Percentiles rank a stretch among this genome's conserved stretches.
phyloP scores from a whole-genome alignment of 768 basidiomycete species.

The Leccinum fibrillosum region DNA sequence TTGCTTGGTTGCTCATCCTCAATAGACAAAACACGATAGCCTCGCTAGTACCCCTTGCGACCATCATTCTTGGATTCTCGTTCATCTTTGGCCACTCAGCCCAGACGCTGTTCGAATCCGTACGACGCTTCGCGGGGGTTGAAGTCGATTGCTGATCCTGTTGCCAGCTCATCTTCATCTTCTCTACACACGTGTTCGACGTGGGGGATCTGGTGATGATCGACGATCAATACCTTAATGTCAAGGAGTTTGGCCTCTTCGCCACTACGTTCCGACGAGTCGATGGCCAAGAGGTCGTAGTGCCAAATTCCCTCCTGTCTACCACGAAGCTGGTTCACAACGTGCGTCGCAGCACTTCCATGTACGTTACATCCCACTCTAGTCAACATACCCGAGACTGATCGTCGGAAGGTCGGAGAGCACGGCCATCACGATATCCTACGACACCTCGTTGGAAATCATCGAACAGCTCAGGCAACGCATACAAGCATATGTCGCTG shows the following conservation, averaged over 20 bases:
- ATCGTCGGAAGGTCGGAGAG: slow-evolving; percentile 54
- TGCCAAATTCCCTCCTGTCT: slow-evolving; percentile 71
- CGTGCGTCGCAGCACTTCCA: slow-evolving; percentile 68
- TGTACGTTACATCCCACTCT: slow-evolving; percentile 40
- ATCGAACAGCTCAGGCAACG: slow-evolving; percentile 64
- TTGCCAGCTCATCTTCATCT: slow-evolving; percentile 73
- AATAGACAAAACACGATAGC: slow-evolving; percentile 60
- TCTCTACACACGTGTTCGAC: slow-evolving; percentile 83
- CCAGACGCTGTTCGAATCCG: slow-evolving; percentile 74
- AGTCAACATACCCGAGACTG: slow-evolving; percentile 1
- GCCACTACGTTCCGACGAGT: slow-evolving; percentile 77
- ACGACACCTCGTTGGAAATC: slow-evolving; percentile 66
- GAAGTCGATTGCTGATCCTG: neutral
- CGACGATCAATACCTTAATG: slow-evolving; percentile 46
- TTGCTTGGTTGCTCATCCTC: slow-evolving; percentile 75
- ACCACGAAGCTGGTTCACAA: slow-evolving; percentile 76
- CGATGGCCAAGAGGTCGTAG: slow-evolving; percentile 77
- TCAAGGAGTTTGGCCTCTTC: slow-evolving; percentile 78
- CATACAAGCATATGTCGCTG: slow-evolving; percentile 54
- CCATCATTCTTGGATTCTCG: slow-evolving; percentile 78
- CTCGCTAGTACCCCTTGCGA: slow-evolving; percentile 76
- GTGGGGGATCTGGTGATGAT: slow-evolving; percentile 83
- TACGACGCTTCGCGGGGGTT: slow-evolving; percentile 28
- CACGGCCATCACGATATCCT: slow-evolving; percentile 61
- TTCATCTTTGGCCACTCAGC: slow-evolving; percentile 86